These are phyloP conservation scores for Colletotrichum spaethianum DNA, from an alignment of 2,329 filamentous ascomycete genomes.

Conservation along the genomic window DNA sequence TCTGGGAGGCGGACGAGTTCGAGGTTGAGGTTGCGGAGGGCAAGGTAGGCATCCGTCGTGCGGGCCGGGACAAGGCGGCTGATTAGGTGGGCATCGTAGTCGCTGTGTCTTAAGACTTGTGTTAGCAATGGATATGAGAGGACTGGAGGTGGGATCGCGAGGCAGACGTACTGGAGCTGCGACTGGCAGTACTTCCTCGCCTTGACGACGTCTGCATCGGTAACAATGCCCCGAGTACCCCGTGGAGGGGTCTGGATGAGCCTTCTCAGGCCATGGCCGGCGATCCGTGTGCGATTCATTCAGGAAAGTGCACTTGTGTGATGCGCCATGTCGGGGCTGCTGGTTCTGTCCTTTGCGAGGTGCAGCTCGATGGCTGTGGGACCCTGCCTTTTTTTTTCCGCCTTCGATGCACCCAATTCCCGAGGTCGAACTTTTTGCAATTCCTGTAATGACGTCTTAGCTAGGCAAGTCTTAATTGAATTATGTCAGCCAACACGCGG, in stretches of 20 bases:
- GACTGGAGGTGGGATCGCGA: neutral
- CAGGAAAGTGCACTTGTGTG: constrained; percentile 42
- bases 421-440: constrained; percentile 23
- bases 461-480: constrained; percentile 19
- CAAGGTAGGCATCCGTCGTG: constrained; percentile 86
- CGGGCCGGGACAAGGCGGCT: constrained; percentile 85
- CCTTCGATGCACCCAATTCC: constrained; percentile 1
- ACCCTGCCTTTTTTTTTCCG: neutral
- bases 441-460: constrained; percentile 36
- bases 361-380: constrained; percentile 22
- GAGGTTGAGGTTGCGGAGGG: constrained; percentile 92
- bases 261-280: constrained; percentile 56
- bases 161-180: constrained; percentile 63
- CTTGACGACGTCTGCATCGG: constrained; percentile 65
- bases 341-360: constrained; percentile 18
- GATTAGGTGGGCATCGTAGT: constrained; percentile 89
- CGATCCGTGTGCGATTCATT: constrained; percentile 57
- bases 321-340: constrained; percentile 38
- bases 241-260: constrained; percentile 47
- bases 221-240: constrained; percentile 54
- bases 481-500: constrained; percentile 46
- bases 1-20: constrained; percentile 93
- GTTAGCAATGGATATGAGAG: neutral
- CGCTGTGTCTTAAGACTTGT: constrained; percentile 76
- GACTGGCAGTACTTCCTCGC: constrained; percentile 68